Evolutionary conservation across 1,139 yeast genomes (phyloP).

Genomic region (Nakaseomyces sp.): DNA sequence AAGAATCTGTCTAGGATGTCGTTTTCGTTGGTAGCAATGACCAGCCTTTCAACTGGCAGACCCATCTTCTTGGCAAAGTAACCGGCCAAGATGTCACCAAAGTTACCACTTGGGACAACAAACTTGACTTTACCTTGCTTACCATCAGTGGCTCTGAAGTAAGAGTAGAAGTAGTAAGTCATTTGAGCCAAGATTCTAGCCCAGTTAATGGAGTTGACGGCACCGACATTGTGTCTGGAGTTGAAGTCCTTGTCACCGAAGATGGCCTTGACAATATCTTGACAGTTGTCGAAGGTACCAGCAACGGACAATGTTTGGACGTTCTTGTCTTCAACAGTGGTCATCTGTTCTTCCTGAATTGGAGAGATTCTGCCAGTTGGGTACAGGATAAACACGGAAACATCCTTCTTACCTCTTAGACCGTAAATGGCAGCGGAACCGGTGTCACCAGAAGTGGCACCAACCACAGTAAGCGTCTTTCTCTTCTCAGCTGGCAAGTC

Average conservation of each 20-base stretch:
- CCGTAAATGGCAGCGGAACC: slow-evolving; percentile 99
- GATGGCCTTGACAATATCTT: slow-evolving; percentile 86
- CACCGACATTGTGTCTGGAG: slow-evolving; percentile 85
- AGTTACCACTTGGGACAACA: slow-evolving; percentile 96
- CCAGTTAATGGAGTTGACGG: slow-evolving; percentile 98
- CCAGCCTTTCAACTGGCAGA: slow-evolving; percentile 73
- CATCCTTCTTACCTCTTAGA: slow-evolving; percentile 90
- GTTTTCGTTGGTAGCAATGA: slow-evolving; percentile 92
- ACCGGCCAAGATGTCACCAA: slow-evolving; percentile 96
- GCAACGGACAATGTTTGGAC: slow-evolving; percentile 91
- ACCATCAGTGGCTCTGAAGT: slow-evolving; percentile 57
- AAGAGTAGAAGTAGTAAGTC: slow-evolving; percentile 89
- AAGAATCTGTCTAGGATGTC: slow-evolving; percentile 91
- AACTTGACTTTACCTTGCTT: slow-evolving; percentile 52
- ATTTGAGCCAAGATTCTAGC: slow-evolving; percentile 97
- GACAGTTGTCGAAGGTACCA: slow-evolving; percentile 98
- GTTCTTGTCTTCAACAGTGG: slow-evolving; percentile 88
- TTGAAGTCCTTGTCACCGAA: slow-evolving; percentile 87
- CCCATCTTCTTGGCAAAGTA: slow-evolving; percentile 95
- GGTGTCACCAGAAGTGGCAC: slow-evolving; percentile 98
- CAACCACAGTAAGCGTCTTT: slow-evolving; percentile 87
- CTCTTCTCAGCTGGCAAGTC: slow-evolving; percentile 52
- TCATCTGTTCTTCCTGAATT: slow-evolving; percentile 97
- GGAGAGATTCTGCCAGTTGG: slow-evolving; percentile 98
- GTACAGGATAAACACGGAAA: slow-evolving; percentile 86